These are phyloP conservation scores for Xylaria acuta DNA, from an alignment of 495 filamentous ascomycete genomes.

Conservation along the genomic window DNA sequence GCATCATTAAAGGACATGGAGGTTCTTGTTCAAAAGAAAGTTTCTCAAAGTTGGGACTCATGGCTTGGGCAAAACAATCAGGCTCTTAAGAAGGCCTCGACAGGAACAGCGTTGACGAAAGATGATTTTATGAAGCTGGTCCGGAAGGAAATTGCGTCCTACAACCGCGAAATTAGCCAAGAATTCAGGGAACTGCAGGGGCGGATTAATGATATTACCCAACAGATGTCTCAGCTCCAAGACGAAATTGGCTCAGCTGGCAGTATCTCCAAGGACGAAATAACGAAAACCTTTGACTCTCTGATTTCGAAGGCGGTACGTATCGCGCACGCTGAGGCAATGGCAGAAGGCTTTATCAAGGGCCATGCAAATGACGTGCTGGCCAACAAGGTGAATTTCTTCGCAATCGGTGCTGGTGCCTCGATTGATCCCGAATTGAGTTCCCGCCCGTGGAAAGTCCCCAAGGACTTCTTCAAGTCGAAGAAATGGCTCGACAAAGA, in stretches of 20 bases:
- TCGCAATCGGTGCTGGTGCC: slow-evolving; percentile 46
- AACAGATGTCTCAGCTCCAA: slow-evolving; percentile 21
- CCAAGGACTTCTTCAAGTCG: slow-evolving; percentile 24
- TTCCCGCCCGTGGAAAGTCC: slow-evolving; percentile 37
- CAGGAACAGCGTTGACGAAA: slow-evolving; percentile 35
- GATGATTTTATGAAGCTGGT: slow-evolving; percentile 41
- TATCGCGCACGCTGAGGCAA: slow-evolving; percentile 44
- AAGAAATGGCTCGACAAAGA: slow-evolving; percentile 35
- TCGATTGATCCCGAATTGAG: slow-evolving; percentile 36
- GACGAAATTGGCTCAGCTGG: not conserved
- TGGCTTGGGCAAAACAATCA: slow-evolving; percentile 47
- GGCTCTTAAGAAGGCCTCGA: slow-evolving; percentile 35
- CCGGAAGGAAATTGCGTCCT: slow-evolving; percentile 21
- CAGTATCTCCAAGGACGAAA: slow-evolving; percentile 28
- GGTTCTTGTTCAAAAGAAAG: slow-evolving; percentile 27
- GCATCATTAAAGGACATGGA: slow-evolving; percentile 25
- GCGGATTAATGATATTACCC: slow-evolving; percentile 28
- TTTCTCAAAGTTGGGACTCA: slow-evolving; percentile 40
- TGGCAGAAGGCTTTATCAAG: slow-evolving; percentile 37
- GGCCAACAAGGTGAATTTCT: slow-evolving; percentile 49
- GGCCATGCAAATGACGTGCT: slow-evolving; percentile 39
- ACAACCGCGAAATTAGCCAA: slow-evolving; percentile 35
- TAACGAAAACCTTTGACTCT: slow-evolving; percentile 40
- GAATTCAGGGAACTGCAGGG: slow-evolving; percentile 35
- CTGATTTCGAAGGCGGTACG: slow-evolving; percentile 42